Conservation (phyloP, 1,139 yeast genomes). For the Sugiyamaella sp. region DNA sequence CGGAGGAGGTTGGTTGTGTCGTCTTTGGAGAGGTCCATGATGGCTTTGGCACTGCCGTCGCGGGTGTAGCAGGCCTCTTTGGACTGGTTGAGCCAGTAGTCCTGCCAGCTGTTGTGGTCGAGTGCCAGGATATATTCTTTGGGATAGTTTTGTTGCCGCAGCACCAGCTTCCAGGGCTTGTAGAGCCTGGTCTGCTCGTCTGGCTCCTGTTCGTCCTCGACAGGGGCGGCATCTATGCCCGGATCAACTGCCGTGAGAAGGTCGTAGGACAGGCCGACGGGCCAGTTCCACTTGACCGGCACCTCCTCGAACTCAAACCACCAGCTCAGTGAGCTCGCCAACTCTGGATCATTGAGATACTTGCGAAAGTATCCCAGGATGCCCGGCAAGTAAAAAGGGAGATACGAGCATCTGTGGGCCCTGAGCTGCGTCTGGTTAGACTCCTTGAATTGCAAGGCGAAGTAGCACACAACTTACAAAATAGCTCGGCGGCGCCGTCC, state of each 20-base stretch:
- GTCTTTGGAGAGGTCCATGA: constrained; percentile 70
- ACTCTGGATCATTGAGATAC: constrained; percentile 43
- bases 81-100: constrained; percentile 70
- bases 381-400: constrained; percentile 52
- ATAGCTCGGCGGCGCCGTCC: constrained; percentile 32
- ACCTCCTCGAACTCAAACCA: constrained; percentile 72
- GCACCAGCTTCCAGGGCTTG: constrained; percentile 54
- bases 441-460: not conserved
- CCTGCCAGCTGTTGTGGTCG: constrained; percentile 45
- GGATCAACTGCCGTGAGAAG: constrained; percentile 48
- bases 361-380: constrained; percentile 51
- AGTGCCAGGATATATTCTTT: constrained; percentile 55
- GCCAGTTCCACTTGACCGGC: constrained; percentile 78
- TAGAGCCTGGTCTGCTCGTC: constrained; percentile 22
- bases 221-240: too few relatives aligned
- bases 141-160: constrained; percentile 56
- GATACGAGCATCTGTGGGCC: constrained; percentile 56
- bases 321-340: constrained; percentile 46
- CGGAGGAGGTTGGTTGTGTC: constrained; percentile 62
- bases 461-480: constrained; percentile 21
- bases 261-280: constrained; percentile 74
- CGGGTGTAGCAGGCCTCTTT: constrained; percentile 78
- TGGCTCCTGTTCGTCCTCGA: not conserved
- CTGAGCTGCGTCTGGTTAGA: constrained; percentile 31
- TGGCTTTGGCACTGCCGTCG: constrained; percentile 71